Conservation (phyloP, 192 early-diverging fungal genomes). For the Diversispora eburnea region DNA sequence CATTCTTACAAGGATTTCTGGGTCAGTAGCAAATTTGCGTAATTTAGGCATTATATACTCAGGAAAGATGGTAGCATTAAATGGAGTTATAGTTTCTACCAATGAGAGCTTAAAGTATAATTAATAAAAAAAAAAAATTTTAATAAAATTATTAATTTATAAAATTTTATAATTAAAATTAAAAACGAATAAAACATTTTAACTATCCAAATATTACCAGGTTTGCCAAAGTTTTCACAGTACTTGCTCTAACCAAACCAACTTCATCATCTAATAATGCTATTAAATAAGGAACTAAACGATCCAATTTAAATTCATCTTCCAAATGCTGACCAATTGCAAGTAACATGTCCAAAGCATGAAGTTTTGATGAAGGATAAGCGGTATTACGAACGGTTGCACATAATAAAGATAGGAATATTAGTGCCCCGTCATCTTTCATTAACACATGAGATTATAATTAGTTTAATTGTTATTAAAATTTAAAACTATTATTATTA, state of each 20-base stretch:
- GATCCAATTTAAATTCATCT: conserved; percentile 71
- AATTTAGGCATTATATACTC: conserved; percentile 85
- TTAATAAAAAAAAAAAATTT: background rate
- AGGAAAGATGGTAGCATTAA: conserved; percentile 83
- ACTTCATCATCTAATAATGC: conserved; percentile 60
- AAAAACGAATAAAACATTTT: too few species aligned
- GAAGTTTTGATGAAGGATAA: conserved; percentile 67
- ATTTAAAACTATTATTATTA: background rate
- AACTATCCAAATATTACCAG: conserved; percentile 42
- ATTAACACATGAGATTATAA: background rate
- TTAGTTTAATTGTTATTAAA: background rate
- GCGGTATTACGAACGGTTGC: conserved; percentile 65
- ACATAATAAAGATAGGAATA: conserved; percentile 66
- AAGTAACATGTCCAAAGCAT: conserved; percentile 71
- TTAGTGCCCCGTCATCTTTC: conserved; percentile 62
- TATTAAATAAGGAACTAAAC: conserved; percentile 77
- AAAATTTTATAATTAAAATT: conserved; percentile 7
- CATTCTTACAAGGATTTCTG: conserved; percentile 72
- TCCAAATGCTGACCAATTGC: conserved; percentile 61
- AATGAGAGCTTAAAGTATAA: conserved; percentile 55
- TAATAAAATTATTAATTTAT: background rate
- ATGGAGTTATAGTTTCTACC: conserved; percentile 71
- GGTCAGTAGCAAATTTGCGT: conserved; percentile 64
- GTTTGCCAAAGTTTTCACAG: conserved; percentile 65
- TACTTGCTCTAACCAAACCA: conserved; percentile 56